Evolutionary conservation across 768 basidiomycete species (phyloP).

Genomic region (Lanmaoa rubissima): DNA sequence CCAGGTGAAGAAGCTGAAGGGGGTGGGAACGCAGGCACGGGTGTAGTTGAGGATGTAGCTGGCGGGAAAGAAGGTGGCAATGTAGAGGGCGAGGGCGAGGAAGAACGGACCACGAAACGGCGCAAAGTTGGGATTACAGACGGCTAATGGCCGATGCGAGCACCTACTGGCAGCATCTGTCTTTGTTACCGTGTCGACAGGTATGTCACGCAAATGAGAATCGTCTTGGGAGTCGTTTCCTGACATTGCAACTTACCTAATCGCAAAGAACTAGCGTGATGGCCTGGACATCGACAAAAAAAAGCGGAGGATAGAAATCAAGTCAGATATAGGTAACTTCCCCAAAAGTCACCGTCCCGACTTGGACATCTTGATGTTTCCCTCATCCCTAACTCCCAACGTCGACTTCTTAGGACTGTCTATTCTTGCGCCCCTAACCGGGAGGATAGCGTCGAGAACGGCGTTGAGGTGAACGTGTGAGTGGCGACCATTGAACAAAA

Average conservation of each 20-base stretch:
- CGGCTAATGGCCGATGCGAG: background rate
- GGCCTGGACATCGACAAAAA: background rate
- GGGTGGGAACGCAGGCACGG: background rate
- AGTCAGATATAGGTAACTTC: background rate
- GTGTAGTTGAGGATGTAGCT: background rate
- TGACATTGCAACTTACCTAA: background rate
- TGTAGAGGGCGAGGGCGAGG: constrained; percentile 1
- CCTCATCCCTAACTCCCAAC: background rate
- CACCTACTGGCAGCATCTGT: background rate
- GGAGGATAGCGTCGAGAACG: background rate
- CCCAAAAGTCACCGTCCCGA: constrained; percentile 3
- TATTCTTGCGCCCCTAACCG: background rate
- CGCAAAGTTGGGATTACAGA: constrained; percentile 8
- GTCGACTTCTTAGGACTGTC: background rate
- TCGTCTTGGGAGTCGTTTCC: background rate
- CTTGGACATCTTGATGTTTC: background rate
- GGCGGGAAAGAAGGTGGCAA: background rate
- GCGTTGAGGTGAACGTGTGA: background rate
- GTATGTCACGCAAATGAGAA: background rate
- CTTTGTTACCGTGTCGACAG: background rate
- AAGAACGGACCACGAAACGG: constrained; percentile 15
- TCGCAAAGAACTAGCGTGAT: background rate
- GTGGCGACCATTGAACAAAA: background rate
- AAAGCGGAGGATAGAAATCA: background rate
- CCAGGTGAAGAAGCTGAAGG: background rate